Percentiles rank a stretch among this genome's conserved stretches.
These are phyloP conservation scores for Nidularia sp. DNA, from an alignment of 768 basidiomycete genomes.

Conservation along the genomic window DNA sequence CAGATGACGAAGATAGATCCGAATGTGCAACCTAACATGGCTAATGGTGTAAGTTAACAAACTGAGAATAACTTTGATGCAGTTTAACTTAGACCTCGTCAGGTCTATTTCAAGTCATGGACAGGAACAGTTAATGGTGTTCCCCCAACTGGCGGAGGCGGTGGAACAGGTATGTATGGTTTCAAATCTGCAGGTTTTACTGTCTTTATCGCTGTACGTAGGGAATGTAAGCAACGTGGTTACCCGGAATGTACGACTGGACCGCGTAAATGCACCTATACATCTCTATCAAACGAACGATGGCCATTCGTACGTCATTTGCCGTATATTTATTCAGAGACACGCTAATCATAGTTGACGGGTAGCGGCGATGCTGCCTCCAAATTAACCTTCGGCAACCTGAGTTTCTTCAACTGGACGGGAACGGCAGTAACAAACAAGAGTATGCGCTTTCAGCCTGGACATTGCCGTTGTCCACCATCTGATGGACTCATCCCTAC, in stretches of 20 bases:
- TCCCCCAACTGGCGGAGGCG: conserved; percentile 56
- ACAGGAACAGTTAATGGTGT: conserved; percentile 43
- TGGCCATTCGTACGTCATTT: conserved; percentile 38
- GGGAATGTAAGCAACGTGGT: conserved; percentile 42
- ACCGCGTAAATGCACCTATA: conserved; percentile 40
- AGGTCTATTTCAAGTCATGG: conserved; percentile 61
- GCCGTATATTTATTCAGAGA: background rate
- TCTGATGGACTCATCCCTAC: conserved; percentile 1
- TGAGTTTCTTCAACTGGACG: conserved; percentile 41
- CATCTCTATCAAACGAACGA: conserved; percentile 51
- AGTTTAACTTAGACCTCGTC: conserved; percentile 1
- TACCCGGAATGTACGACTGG: conserved; percentile 36
- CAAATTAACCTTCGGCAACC: conserved; percentile 37
- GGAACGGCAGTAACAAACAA: conserved; percentile 40
- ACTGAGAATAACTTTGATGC: background rate
- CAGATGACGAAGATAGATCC: conserved; percentile 45
- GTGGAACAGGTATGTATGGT: conserved; percentile 26
- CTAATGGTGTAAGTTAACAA: conserved; percentile 49
- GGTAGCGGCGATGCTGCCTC: conserved; percentile 47
- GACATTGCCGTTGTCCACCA: background rate
- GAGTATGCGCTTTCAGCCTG: conserved; percentile 17
- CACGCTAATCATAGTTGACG: background rate
- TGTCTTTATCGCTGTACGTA: conserved; percentile 8
- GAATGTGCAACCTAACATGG: conserved; percentile 53
- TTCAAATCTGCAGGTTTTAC: background rate